Evolutionary conservation across 2,329 filamentous ascomycete genomes (phyloP).

Genomic region (Ceratocystis papillata): DNA sequence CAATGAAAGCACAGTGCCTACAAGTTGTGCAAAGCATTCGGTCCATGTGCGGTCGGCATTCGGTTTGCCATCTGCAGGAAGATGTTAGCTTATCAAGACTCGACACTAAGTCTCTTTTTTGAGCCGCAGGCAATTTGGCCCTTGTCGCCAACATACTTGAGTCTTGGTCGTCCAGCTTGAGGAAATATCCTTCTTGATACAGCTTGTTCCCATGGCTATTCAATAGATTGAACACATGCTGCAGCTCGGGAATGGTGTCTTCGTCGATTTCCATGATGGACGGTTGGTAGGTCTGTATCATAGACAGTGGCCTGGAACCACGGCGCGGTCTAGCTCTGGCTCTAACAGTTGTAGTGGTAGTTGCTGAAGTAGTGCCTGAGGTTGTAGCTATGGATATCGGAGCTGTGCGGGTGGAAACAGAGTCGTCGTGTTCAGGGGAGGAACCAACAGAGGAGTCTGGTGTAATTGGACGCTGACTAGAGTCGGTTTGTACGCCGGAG

Average conservation of each 20-base stretch:
- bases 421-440: constrained; percentile 15
- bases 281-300: constrained; percentile 76
- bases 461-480: constrained; percentile 18
- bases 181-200: constrained; percentile 94
- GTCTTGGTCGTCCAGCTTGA: constrained; percentile 93
- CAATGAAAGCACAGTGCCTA: constrained; percentile 85
- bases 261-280: constrained; percentile 73
- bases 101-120: too few species aligned
- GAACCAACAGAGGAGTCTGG: constrained; percentile 16
- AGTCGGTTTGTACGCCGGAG: constrained; percentile 11
- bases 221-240: constrained; percentile 85
- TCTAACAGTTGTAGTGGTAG: constrained; percentile 25
- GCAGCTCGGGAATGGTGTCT: constrained; percentile 83
- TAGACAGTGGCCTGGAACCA: constrained; percentile 65
- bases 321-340: constrained; percentile 36
- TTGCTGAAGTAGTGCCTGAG: constrained; percentile 5
- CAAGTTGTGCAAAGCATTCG: constrained; percentile 93
- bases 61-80: constrained; percentile 62
- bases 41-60: constrained; percentile 83
- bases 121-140: too few species aligned
- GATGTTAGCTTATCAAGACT: constrained; percentile 26
- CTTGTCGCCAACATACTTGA: constrained; percentile 51
- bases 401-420: constrained; percentile 27
- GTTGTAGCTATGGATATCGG: constrained; percentile 30
- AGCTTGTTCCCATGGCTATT: constrained; percentile 94